Percentiles rank a stretch among this genome's conserved stretches.
Conservation (phyloP, 352 stramenopile species). For the Pythium oligandrum region DNA sequence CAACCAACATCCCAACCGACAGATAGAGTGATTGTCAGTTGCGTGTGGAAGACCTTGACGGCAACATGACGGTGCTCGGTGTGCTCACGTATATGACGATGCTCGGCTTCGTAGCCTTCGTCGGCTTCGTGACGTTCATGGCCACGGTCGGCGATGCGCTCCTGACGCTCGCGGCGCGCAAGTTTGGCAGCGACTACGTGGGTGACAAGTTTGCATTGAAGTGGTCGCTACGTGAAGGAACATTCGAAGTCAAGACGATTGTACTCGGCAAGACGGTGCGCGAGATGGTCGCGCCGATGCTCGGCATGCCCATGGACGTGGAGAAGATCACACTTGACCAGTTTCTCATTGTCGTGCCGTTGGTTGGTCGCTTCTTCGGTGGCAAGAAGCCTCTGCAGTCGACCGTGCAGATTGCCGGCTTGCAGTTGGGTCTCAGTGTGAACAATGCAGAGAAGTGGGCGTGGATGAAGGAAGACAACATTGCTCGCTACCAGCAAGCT, state of each 20-base stretch:
- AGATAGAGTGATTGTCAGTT: no score
- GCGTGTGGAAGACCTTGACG: neutral
- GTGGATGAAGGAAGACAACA: slow-evolving; percentile 63
- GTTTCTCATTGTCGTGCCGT: slow-evolving; percentile 51
- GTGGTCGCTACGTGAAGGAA: slow-evolving; percentile 61
- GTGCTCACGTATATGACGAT: slow-evolving; percentile 26
- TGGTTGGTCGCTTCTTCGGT: slow-evolving; percentile 29
- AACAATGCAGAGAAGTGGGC: slow-evolving; percentile 77
- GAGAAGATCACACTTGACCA: slow-evolving; percentile 53
- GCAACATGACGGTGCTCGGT: slow-evolving; percentile 26
- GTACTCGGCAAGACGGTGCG: slow-evolving; percentile 34
- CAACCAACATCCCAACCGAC: no score
- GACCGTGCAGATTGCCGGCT: slow-evolving; percentile 41
- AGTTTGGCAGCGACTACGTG: slow-evolving; percentile 37
- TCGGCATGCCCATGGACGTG: slow-evolving; percentile 58
- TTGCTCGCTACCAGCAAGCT: slow-evolving; percentile 40
- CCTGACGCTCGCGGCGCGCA: slow-evolving; percentile 47
- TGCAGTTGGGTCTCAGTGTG: slow-evolving; percentile 51
- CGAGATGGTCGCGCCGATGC: slow-evolving; percentile 48
- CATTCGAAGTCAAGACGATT: slow-evolving; percentile 58
- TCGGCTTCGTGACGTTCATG: slow-evolving; percentile 27
- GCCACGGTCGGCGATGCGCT: slow-evolving; percentile 41
- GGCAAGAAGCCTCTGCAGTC: slow-evolving; percentile 31
- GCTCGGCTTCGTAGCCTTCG: slow-evolving; percentile 12
- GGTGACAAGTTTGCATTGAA: slow-evolving; percentile 48